Evolutionary conservation across 2,329 filamentous ascomycete genomes (phyloP), one percentile per base, ranked within the genome.

Genomic region (Byssoonygena ceratinophila): DNA sequence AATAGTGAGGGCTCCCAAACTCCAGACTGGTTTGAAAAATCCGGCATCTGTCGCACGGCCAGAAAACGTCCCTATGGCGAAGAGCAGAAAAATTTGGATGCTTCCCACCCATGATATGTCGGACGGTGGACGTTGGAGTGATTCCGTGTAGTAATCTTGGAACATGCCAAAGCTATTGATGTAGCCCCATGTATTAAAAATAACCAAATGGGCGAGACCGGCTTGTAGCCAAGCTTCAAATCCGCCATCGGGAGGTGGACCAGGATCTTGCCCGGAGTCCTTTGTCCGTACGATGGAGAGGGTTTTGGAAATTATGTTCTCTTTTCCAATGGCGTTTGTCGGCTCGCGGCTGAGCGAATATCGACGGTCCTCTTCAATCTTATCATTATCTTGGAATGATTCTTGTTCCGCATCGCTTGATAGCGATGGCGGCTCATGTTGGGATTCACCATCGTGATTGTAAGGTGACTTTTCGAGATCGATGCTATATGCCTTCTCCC

Each of bases 111-210:
- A 78, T 0, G 74, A 74, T 8, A 77, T 74, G 29, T 74, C 71
- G 0, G 72, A 74, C 36, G 74, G 70, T 0, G 72, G 61, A 18
- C 69, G 64, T 18, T 60, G 43, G 60, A 76, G 54, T 41, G 65
- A 56, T 59, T 68, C 59, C 31, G 63, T 67, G 56, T 80, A 81
- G 61, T 75, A 74, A 2, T 72, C 71, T 55, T 81, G 76, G 52
- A 77, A 81, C 2, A 76, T 72, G 2, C 78, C 77, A 55, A 78
- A 80, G n/a, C 74, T 74, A 41, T 72, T 74, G 59, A 76, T 71
- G 54, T 73, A 76, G 3, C 71, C 70, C 72, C 79, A 82, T 1
- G 78, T 77, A 57, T 76, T 79, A 62, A 80, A 76, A 58, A 78
- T 76, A 43, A 79, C 69, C 45, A 76, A 64, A 59, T 77, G 77